A percentile compares a stretch with the other conserved stretches of the same genome.
Evolutionary conservation across 1,284 basidiomycete species (phyloP).

Genomic region (Ceratobasidium sp.): DNA sequence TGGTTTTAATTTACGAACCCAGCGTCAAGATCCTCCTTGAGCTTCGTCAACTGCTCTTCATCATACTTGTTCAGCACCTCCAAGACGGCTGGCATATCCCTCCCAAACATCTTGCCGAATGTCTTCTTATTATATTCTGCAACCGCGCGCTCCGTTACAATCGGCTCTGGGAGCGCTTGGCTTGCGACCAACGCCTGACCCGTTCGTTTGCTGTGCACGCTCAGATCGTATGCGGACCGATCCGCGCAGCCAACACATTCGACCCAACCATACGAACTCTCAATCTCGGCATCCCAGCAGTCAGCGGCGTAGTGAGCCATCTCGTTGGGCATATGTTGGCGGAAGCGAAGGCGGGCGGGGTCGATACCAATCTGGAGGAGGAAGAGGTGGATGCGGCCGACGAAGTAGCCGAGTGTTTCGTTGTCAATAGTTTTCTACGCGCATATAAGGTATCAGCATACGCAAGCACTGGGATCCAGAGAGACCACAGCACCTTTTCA

Average conservation of each 20-base stretch:
- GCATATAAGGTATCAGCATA: background rate
- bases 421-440: conserved; percentile 87
- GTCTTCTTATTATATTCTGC: conserved; percentile 88
- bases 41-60: conserved; percentile 72
- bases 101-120: conserved; percentile 91
- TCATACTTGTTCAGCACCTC: conserved; percentile 75
- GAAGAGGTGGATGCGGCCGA: conserved; percentile 93
- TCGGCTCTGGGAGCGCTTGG: conserved; percentile 85
- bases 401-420: conserved; percentile 97
- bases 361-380: conserved; percentile 93
- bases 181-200: conserved; percentile 83
- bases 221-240: conserved; percentile 92
- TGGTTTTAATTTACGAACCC: conserved; percentile 64
- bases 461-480: background rate
- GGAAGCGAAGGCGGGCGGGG: conserved; percentile 86
- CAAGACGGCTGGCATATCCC: conserved; percentile 80
- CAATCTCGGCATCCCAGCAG: conserved; percentile 99
- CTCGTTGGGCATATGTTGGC: conserved; percentile 81
- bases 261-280: conserved; percentile 96
- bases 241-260: conserved; percentile 99
- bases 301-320: conserved; percentile 99
- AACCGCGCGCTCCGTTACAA: conserved; percentile 77
- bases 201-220: conserved; percentile 68
- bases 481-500: conserved; percentile 51
- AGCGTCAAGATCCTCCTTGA: conserved; percentile 80